A percentile compares a stretch with the other conserved stretches of the same genome.
These are phyloP conservation scores for Xylaria longipes DNA, from an alignment of 495 filamentous ascomycete genomes.

Conservation along the genomic window DNA sequence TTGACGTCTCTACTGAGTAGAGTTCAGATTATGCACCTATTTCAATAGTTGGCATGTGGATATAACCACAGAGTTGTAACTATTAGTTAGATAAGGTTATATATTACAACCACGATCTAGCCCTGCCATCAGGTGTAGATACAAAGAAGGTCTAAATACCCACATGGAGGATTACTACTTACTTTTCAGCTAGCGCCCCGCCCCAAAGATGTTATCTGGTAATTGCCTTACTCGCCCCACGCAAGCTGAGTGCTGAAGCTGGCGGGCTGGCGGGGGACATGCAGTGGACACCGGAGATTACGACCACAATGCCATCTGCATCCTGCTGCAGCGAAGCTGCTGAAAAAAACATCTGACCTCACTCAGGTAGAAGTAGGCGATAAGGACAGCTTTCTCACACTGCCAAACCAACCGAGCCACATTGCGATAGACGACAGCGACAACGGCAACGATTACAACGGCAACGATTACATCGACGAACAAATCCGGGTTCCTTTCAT, in stretches of 20 bases:
- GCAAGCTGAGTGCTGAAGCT: slow-evolving; percentile 6
- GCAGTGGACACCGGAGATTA: slow-evolving; percentile 1
- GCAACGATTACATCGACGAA: not conserved
- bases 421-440: not conserved
- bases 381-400: slow-evolving; percentile 4
- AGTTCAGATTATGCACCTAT: not conserved
- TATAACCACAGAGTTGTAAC: not conserved
- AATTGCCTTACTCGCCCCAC: slow-evolving; percentile 1
- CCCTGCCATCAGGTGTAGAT: not conserved
- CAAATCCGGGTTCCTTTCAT: not conserved
- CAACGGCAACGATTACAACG: not conserved
- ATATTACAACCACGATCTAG: not conserved
- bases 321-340: slow-evolving; percentile 11
- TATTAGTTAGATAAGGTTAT: not conserved
- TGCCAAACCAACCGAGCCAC: not conserved
- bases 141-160: not conserved
- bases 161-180: not conserved
- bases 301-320: slow-evolving; percentile 4
- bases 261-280: not conserved
- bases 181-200: not conserved
- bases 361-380: not conserved
- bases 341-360: slow-evolving; percentile 4
- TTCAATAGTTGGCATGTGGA: not conserved
- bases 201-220: too few species aligned
- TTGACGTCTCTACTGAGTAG: not conserved